Evolutionary conservation across 2,329 filamentous ascomycete genomes (phyloP).

Genomic region (Mariannaea elegans): DNA sequence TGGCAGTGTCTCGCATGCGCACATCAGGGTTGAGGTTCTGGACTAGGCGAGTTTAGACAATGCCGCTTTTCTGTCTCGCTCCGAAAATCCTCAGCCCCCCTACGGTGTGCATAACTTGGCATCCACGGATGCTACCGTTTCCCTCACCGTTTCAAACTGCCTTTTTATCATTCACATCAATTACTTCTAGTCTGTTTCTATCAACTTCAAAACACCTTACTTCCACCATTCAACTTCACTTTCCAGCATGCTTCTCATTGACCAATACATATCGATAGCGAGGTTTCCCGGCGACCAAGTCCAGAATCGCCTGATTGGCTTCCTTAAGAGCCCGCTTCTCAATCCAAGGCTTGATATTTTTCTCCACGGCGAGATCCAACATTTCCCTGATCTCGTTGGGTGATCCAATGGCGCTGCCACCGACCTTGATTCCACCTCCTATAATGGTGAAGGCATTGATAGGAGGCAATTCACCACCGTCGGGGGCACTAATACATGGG

Average conservation of each 20-base stretch:
- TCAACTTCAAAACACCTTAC: background rate
- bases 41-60: background rate
- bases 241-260: conserved; percentile 47
- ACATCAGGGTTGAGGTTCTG: conserved; percentile 5
- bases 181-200: too few relatives aligned
- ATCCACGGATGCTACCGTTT: background rate
- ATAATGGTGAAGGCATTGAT: conserved; percentile 37
- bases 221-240: background rate
- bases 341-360: conserved; percentile 66
- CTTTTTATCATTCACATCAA: background rate
- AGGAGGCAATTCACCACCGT: conserved; percentile 36
- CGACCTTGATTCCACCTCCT: conserved; percentile 48
- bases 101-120: conserved; percentile 15
- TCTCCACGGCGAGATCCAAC: conserved; percentile 65
- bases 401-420: conserved; percentile 57
- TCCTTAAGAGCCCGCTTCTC: conserved; percentile 63
- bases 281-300: conserved; percentile 63
- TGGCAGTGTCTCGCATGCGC: conserved; percentile 38
- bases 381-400: conserved; percentile 67
- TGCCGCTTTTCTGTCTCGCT: conserved; percentile 13
- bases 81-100: conserved; percentile 4
- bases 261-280: conserved; percentile 57
- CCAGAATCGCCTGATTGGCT: conserved; percentile 62
- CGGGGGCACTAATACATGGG: conserved; percentile 30
- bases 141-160: conserved; percentile 19